Conservation (phyloP, 2,329 filamentous ascomycete genomes). For the Trichoderma arundinaceum region DNA sequence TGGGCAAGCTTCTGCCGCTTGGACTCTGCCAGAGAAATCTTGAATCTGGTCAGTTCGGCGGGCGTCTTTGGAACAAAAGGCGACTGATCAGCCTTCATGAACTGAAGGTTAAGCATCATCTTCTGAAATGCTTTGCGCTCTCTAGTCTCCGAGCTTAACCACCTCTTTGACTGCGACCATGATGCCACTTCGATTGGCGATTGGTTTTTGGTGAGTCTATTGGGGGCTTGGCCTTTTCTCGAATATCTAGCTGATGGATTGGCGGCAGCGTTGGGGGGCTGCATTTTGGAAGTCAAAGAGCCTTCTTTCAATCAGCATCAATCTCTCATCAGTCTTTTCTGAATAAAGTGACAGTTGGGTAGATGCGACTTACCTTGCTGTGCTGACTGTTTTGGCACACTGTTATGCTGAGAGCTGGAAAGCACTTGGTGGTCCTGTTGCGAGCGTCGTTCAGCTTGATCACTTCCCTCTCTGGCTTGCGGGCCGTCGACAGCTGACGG, state of each 20-base stretch:
- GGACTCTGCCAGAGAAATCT: conserved; percentile 40
- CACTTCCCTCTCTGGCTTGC: neutral
- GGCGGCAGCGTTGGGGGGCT: neutral
- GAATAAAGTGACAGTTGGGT: neutral
- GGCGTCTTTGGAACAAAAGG: conserved; percentile 47
- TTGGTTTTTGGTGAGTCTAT: neutral
- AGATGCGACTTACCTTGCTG: conserved; percentile 16
- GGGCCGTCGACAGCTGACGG: conserved; percentile 19
- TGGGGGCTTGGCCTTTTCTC: neutral
- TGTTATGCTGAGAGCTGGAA: conserved; percentile 11
- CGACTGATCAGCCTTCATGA: conserved; percentile 46
- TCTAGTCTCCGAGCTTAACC: conserved; percentile 46
- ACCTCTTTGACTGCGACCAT: conserved; percentile 49
- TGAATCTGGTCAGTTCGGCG: conserved; percentile 44
- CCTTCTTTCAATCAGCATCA: conserved; percentile 13
- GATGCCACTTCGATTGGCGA: conserved; percentile 37
- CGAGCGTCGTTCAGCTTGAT: neutral
- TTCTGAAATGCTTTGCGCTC: conserved; percentile 46
- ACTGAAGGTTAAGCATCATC: conserved; percentile 44
- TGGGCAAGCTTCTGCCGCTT: conserved; percentile 38
- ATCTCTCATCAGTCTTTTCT: neutral
- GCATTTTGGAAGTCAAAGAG: conserved; percentile 10
- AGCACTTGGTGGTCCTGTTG: conserved; percentile 4
- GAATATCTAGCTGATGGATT: conserved; percentile 1
- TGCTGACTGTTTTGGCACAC: neutral